Evolutionary conservation across 805 yeast genomes (phyloP), one percentile per base, ranked within the genome.

Genomic region (Scheffersomyces amazonensis): DNA sequence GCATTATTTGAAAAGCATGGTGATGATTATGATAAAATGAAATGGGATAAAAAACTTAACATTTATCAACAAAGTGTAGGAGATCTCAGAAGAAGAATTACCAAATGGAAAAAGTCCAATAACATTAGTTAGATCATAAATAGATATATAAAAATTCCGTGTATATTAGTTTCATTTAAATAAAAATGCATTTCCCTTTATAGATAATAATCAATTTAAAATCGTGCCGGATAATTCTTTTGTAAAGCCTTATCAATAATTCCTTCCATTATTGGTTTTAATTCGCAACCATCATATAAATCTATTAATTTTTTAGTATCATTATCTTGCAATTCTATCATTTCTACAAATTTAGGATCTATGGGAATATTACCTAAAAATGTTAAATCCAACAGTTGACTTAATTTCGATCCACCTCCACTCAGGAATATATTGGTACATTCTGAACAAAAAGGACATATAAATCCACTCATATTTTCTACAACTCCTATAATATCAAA

Each of bases 391-490:
- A 79, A 73, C 32, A 76, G 75, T 21, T 69, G 64, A n/a, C 96
- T 83, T 34, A 93, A 65, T 12, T 61, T 64, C 48, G 73, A 60
- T 2, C 99, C 99, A 19, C 99, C 99, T 7, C 98, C 99, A 36
- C 84, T 77, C 48, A 93, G 87, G 58, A 93, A 93, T 17, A 93
- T 86, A 57, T 90, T 82, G 3, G 97, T 89, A 56, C 91, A 83
- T 55, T 91, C 98, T 1, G 83, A 77, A 58, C 99, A 93, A 57
- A 80, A 79, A 0, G 99, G 99, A 57, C 99, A 93, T 3, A 89
- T 80, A 54, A 87, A 93, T 1, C 99, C 99, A 35, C 95, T 81
- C 99, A 93, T 91, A 54, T 93, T 93, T 58, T 93, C 99, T 8
- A 93, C 78, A 3, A 93, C 76, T 0, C 99, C 99, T 39, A 93